Base-by-base conservation (phyloP, 1,139 yeast species). In the Casaregolazyma suthepensis region DNA sequence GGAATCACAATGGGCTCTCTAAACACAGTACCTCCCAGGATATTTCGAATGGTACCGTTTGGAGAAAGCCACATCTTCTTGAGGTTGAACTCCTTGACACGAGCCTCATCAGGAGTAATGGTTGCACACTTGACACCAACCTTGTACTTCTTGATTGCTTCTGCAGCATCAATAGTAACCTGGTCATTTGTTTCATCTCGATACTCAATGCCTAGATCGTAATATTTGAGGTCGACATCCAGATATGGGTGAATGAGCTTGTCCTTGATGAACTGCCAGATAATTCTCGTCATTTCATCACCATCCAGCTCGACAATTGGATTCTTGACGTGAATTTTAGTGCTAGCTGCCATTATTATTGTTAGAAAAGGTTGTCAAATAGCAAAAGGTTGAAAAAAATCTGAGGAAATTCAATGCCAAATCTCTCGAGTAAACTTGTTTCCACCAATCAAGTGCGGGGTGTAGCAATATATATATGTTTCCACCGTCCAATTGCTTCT, bases 51-150 rank as follows among this genome's bases (percentile, higher is more conserved):
- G 48, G 98, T 91, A 62, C 98, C 98, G 72, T 91, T 91, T 61
- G 98, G 98, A 22, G 96, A 88, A 54, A 87, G 79, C 97, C 97
- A 91, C 98, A 91, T 91, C 72, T 90, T 85, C 75, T 90, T 90
- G 71, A 91, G 80, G 58, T 79, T 75, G 71, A 89, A 91, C 74
- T 91, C 98, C 71, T 87, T 75, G 53, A 91, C 97, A 65, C 98
- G 82, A 45, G 87, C 91, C 75, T 91, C 98, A 70, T 91, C 98
- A 7, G 98, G 98, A n/a, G 98, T 91, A 71, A 91, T 91, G 54
- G 98, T 91, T 51, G 98, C 98, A 75, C 98, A 91, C 76, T 91
- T 91, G 66, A 91, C 86, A 57, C 96, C 98, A 50, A 91, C 98
- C 54, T 90, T 88, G 70, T 88, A 85, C 74, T 90, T 78, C 70